A percentile compares a stretch with the other conserved stretches of the same genome.
phyloP scores from a whole-genome alignment of 2,329 filamentous ascomycete genomes.

The Claviceps digitariae region DNA sequence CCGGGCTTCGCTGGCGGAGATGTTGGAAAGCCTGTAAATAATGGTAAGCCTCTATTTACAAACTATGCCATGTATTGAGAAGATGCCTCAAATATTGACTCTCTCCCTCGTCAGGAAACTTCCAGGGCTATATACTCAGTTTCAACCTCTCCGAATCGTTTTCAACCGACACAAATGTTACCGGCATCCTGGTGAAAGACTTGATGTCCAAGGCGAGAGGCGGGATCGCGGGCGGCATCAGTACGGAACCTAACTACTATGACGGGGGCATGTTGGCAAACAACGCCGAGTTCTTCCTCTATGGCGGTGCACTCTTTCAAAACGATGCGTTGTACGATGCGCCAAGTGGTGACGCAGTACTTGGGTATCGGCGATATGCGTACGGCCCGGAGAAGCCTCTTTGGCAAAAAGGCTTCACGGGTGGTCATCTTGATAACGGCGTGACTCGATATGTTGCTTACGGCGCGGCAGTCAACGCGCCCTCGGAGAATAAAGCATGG shows the following conservation, averaged over 20 bases:
- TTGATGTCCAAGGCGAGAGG: conserved; percentile 33
- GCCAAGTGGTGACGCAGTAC: conserved; percentile 29
- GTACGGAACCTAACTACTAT: conserved; percentile 39
- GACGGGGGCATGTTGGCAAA: conserved; percentile 56
- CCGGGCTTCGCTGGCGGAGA: conserved; percentile 33
- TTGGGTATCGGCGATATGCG: conserved; percentile 38
- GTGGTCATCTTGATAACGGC: conserved; percentile 24
- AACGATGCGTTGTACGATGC: conserved; percentile 20
- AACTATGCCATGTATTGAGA: too few species aligned
- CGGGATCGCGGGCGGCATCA: conserved; percentile 35
- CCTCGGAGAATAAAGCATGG: conserved; percentile 58
- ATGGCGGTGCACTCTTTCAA: conserved; percentile 39
- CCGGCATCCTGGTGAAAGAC: conserved; percentile 29
- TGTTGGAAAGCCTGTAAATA: conserved; percentile 13
- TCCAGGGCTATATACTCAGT: conserved; percentile 37
- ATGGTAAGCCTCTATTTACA: conserved; percentile 23
- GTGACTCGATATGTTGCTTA: conserved; percentile 50
- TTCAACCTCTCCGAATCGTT: conserved; percentile 47
- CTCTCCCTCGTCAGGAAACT: conserved; percentile 33
- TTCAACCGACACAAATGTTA: conserved; percentile 36
- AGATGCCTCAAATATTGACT: not conserved
- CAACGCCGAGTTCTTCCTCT: conserved; percentile 48
- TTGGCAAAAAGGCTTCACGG: conserved; percentile 31
- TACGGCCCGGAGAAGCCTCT: conserved; percentile 31
- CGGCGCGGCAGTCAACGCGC: conserved; percentile 49